Conservation (phyloP, 1,284 basidiomycete genomes). For the Irpex sp. region DNA sequence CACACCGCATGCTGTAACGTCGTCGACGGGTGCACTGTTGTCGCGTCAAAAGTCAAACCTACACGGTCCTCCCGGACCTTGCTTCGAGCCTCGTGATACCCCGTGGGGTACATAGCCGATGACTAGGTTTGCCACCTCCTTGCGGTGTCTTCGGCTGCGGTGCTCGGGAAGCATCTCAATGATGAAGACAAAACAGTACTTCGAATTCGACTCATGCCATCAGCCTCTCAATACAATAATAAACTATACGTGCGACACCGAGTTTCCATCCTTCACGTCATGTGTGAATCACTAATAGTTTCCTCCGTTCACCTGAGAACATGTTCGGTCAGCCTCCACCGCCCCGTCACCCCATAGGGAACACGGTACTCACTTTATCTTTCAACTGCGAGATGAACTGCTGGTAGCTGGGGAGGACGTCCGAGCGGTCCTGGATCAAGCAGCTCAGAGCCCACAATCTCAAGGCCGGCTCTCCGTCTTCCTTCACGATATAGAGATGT, state of each 20-base stretch:
- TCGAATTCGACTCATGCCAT: not conserved
- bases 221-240: not conserved
- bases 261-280: not conserved
- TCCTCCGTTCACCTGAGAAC: constrained; percentile 18
- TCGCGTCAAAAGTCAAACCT: not conserved
- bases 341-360: not conserved
- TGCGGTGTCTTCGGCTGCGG: not conserved
- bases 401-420: constrained; percentile 92
- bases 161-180: not conserved
- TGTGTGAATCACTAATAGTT: constrained; percentile 9
- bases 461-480: constrained; percentile 94
- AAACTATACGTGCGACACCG: not conserved
- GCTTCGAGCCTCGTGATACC: not conserved
- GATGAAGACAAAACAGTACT: not conserved
- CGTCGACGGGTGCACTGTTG: not conserved
- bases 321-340: not conserved
- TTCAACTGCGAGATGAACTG: constrained; percentile 83
- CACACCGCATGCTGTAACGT: not conserved
- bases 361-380: constrained; percentile 60
- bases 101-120: not conserved
- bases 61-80: not conserved
- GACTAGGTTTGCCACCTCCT: not conserved
- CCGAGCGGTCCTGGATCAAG: constrained; percentile 95
- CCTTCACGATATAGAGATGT: constrained; percentile 97
- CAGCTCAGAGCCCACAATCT: constrained; percentile 93